A percentile compares a stretch with the other conserved stretches of the same genome.
These are phyloP conservation scores for Kuraishia piskuri DNA, from an alignment of 805 yeast species.

Conservation along the genomic window DNA sequence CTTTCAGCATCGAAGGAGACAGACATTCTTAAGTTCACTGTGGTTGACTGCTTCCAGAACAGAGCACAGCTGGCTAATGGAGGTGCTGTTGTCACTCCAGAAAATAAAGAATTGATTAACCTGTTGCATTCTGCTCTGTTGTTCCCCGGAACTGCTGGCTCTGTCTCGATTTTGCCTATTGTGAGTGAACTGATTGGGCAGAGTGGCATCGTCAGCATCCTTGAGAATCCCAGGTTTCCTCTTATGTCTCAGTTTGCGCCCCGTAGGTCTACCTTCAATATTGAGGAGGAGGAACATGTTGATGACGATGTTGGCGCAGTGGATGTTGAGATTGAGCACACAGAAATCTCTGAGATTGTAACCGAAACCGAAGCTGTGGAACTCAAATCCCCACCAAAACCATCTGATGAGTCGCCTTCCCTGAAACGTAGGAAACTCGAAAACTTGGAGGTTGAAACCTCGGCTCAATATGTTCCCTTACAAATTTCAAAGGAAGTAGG, in stretches of 20 bases:
- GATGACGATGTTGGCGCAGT: constrained; percentile 10
- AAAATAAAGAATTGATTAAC: constrained; percentile 30
- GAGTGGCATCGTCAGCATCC: constrained; percentile 41
- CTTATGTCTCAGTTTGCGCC: constrained; percentile 13
- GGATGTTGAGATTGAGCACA: constrained; percentile 1
- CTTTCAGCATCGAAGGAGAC: constrained; percentile 59
- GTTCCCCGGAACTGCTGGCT: constrained; percentile 55
- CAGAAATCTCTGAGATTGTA: not conserved
- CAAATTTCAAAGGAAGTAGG: not conserved
- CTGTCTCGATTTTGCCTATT: constrained; percentile 64
- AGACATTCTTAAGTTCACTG: constrained; percentile 39
- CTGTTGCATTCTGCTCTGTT: constrained; percentile 50
- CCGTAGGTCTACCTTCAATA: not conserved
- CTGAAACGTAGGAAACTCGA: not conserved
- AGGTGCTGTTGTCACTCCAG: constrained; percentile 8
- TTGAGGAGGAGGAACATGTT: constrained; percentile 11
- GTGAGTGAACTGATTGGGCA: constrained; percentile 42
- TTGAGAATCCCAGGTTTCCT: constrained; percentile 75
- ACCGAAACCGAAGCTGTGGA: not conserved
- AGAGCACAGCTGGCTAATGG: constrained; percentile 18
- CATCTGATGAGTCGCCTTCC: not conserved
- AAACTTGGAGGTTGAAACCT: not conserved
- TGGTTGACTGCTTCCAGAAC: constrained; percentile 27
- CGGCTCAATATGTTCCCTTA: not conserved
- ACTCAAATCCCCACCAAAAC: not conserved